These are phyloP conservation scores for Carex kokanica DNA, from an alignment of 176 grass and related monocot species.

Conservation along the genomic window DNA sequence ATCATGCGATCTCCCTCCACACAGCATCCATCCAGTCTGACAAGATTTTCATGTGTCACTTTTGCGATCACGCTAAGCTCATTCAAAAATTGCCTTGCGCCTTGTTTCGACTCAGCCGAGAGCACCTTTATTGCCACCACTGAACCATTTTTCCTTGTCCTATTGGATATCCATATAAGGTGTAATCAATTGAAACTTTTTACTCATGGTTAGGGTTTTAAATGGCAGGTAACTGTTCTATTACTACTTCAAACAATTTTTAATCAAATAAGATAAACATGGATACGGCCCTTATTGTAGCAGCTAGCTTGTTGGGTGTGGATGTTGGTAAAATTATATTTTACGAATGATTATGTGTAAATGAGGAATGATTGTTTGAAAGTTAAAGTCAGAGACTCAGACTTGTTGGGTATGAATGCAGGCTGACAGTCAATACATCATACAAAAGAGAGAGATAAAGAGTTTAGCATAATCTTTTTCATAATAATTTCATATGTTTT, in stretches of 20 bases:
- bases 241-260: not conserved
- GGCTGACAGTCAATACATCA: too few relatives aligned
- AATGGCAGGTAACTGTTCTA: not conserved
- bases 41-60: conserved; percentile 69
- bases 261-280: not conserved
- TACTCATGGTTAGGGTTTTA: not conserved
- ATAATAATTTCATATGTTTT: too few relatives aligned
- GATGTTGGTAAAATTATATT: too few relatives aligned
- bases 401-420: too few relatives aligned
- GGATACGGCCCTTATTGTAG: not conserved
- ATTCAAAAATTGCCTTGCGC: conserved; percentile 68
- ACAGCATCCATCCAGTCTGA: conserved; percentile 70
- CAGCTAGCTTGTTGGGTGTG: not conserved
- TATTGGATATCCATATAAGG: conserved; percentile 27
- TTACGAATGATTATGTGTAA: too few relatives aligned
- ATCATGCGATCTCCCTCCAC: conserved; percentile 60
- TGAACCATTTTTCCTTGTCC: conserved; percentile 59
- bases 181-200: not conserved
- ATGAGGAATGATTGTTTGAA: too few relatives aligned
- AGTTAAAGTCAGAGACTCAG: too few relatives aligned
- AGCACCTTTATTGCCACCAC: conserved; percentile 90
- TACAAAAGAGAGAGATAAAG: too few relatives aligned
- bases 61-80: conserved; percentile 63
- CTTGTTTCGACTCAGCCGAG: conserved; percentile 68
- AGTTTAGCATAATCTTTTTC: too few relatives aligned